These are phyloP conservation scores for Solanum hybrid DNA, from an alignment of 305 asterid genomes.

Conservation along the genomic window DNA sequence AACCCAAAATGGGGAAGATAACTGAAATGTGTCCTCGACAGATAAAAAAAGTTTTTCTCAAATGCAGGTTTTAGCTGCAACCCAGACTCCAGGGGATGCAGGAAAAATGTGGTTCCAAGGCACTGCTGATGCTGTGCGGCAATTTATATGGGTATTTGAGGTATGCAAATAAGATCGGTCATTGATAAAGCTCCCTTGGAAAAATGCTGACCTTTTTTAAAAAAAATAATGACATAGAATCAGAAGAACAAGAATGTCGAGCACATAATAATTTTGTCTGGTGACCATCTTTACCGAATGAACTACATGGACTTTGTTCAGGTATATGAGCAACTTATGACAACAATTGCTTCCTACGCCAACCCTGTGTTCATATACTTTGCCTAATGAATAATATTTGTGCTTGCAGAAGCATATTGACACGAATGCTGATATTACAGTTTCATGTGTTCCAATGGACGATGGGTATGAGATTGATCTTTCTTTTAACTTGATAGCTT, in stretches of 20 bases:
- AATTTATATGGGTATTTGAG: constrained; percentile 90
- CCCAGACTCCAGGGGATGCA: constrained; percentile 89
- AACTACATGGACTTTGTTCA: constrained; percentile 94
- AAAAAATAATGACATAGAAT: constrained; percentile 33
- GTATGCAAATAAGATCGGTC: constrained; percentile 26
- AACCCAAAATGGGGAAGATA: background rate
- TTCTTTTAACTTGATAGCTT: background rate
- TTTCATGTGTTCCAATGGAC: constrained; percentile 92
- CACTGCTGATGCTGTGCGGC: constrained; percentile 98
- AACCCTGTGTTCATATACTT: background rate
- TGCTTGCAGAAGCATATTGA: constrained; percentile 80
- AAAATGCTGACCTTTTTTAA: background rate
- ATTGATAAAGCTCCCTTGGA: background rate
- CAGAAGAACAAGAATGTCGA: constrained; percentile 72
- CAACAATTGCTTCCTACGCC: background rate
- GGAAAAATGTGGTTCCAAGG: constrained; percentile 96
- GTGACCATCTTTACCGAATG: constrained; percentile 96
- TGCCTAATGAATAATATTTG: background rate
- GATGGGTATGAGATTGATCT: constrained; percentile 46
- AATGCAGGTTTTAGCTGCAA: constrained; percentile 85
- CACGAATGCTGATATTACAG: constrained; percentile 81
- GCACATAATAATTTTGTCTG: constrained; percentile 77
- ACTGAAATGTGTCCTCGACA: background rate
- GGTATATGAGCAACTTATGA: constrained; percentile 32
- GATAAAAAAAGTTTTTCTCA: background rate